These are phyloP conservation scores for Fusarium verrucosum DNA, from an alignment of 2,329 filamentous ascomycete species.

Conservation along the genomic window DNA sequence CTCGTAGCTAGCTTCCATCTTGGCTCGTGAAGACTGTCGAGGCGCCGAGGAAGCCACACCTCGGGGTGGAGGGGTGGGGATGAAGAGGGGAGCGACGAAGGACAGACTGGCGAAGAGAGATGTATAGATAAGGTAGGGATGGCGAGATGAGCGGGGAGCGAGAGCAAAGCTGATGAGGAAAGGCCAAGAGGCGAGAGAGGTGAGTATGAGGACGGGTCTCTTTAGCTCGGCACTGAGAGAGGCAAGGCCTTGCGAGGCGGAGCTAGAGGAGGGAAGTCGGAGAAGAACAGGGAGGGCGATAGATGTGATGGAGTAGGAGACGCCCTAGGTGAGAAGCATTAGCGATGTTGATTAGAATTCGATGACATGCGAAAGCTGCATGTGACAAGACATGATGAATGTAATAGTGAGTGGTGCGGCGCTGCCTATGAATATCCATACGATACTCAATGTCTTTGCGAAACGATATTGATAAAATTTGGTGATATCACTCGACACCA, in stretches of 20 bases:
- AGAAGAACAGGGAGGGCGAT: conserved; percentile 83
- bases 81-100: conserved; percentile 60
- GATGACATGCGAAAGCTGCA: neutral
- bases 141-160: conserved; percentile 77
- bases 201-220: conserved; percentile 72
- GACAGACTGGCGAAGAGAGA: conserved; percentile 73
- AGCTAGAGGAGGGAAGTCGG: conserved; percentile 77
- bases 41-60: conserved; percentile 43
- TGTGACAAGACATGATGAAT: neutral
- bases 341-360: conserved; percentile 11
- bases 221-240: conserved; percentile 71
- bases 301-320: conserved; percentile 84
- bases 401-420: neutral
- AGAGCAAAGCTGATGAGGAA: conserved; percentile 81
- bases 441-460: neutral
- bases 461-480: neutral
- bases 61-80: conserved; percentile 50
- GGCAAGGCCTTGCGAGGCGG: conserved; percentile 75
- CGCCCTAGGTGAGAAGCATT: conserved; percentile 68
- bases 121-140: conserved; percentile 92
- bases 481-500: conserved; percentile 26
- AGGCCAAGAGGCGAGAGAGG: conserved; percentile 73
- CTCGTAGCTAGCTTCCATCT: conserved; percentile 78
- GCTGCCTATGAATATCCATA: neutral
- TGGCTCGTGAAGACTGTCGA: conserved; percentile 50